Percentiles rank a stretch among this genome's conserved stretches.
These are phyloP conservation scores for Pholiota microspora DNA, from an alignment of 768 basidiomycete genomes.

Conservation along the genomic window DNA sequence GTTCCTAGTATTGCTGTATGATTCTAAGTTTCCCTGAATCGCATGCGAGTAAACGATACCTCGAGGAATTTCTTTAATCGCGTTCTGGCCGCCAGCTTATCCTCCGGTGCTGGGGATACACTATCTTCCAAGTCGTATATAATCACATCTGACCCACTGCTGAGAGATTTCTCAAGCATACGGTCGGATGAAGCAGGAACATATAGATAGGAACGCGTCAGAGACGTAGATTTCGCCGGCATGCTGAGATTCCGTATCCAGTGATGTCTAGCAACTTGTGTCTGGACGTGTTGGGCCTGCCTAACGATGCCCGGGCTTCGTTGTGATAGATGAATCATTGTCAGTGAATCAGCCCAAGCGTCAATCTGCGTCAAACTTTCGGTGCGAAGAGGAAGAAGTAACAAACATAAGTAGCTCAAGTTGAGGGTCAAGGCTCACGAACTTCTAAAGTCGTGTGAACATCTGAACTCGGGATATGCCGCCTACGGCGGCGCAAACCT, in stretches of 20 bases:
- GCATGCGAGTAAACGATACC: constrained; percentile 28
- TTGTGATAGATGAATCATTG: background rate
- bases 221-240: background rate
- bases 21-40: background rate
- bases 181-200: constrained; percentile 80
- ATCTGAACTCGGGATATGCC: too few species aligned
- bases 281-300: background rate
- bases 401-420: too few species aligned
- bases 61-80: constrained; percentile 54
- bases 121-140: constrained; percentile 92
- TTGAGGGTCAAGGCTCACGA: too few species aligned
- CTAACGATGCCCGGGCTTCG: background rate
- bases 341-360: background rate
- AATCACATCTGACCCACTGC: constrained; percentile 63
- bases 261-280: background rate
- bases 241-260: background rate
- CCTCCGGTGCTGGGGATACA: constrained; percentile 61
- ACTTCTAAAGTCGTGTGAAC: too few species aligned
- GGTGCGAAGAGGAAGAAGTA: too few species aligned
- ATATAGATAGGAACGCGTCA: constrained; percentile 61
- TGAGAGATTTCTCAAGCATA: constrained; percentile 80
- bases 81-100: constrained; percentile 58
- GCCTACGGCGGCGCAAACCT: too few species aligned
- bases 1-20: constrained; percentile 10
- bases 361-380: too few species aligned